Base-by-base conservation (phyloP, 352 stramenopile genomes). In the Pythium dissimile region DNA sequence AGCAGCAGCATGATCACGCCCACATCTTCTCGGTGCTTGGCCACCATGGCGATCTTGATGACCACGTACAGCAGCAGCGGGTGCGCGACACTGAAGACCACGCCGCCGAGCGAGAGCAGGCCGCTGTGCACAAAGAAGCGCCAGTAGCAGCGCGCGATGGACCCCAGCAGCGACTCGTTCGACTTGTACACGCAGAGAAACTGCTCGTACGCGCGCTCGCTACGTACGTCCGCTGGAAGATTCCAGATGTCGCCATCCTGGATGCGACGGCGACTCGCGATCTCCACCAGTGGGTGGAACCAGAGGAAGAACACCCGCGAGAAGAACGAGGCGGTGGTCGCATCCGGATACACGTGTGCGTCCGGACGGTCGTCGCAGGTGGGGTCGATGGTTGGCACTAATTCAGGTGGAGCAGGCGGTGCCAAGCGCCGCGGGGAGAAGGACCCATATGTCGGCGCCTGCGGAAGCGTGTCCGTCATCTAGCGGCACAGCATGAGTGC, bases 221-320 rank as follows among this genome's bases (percentile, higher is more conserved):
- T 50, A 15, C 60, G 60, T 23, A 52, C 27, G n/a, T 67, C 51
- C 2, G n/a, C 28, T 3, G 28, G 45, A 15, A 67, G 24, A 21
- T 54, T 30, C 60, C 60, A 67, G 2, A 67, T 51, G 30, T 67
- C 60, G 34, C 28, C 1, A 10, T 38, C 35, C 18, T 50, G 12
- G 30, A 67, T n/a, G 30, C 53, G 60, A 12, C 60, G 47, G 1
- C 37, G 37, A 9, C 30, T 47, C 7, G 45, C 46, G 49, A 67
- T 62, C 21, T 48, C 49, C 23, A 55, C 49, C 3, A 67, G 37
- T 2, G 52, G 53, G 27, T 51, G 45, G 46, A 59, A 67, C 60
- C 60, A 67, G 28, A 59, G 52, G 53, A 67, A 67, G 52, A 67
- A 67, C 18, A 54, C 35, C 11, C 39, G 45, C 10, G 59, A 54